Evolutionary conservation across 2,329 filamentous ascomycete species (phyloP).

Genomic region (Epichloe festucae): DNA sequence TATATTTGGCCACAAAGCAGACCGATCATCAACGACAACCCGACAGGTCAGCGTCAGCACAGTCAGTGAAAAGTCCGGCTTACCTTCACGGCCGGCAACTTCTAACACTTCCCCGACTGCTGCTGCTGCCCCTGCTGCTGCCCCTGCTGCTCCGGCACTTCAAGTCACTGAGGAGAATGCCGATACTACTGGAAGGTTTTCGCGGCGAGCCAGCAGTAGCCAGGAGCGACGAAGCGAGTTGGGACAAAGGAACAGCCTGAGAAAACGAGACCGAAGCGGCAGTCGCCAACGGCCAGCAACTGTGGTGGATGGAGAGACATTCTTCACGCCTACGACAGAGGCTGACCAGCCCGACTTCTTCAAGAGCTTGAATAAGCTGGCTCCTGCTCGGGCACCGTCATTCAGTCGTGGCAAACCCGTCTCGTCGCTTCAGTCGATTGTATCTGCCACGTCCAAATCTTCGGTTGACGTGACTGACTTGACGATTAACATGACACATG

Average conservation of each 20-base stretch:
- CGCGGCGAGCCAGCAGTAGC: conserved; percentile 22
- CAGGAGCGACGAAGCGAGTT: conserved; percentile 31
- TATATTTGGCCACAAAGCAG: conserved; percentile 55
- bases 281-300: conserved; percentile 34
- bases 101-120: conserved; percentile 28
- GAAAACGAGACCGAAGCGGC: conserved; percentile 37
- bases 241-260: conserved; percentile 36
- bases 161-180: conserved; percentile 60
- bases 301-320: conserved; percentile 36
- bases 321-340: conserved; percentile 35
- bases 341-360: conserved; percentile 30
- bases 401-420: conserved; percentile 30
- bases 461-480: conserved; percentile 26
- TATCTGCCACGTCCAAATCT: conserved; percentile 27
- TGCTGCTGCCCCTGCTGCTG: conserved; percentile 39
- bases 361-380: conserved; percentile 26
- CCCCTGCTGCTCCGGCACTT: conserved; percentile 49
- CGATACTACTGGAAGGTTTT: conserved; percentile 17
- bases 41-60: conserved; percentile 25
- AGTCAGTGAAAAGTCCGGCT: conserved; percentile 23
- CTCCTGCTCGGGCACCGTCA: conserved; percentile 25
- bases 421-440: conserved; percentile 32
- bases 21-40: conserved; percentile 30
- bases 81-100: conserved; percentile 21
- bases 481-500: conserved; percentile 27